Base-by-base conservation (phyloP, 306 rosid species). In the Quercus cerris region DNA sequence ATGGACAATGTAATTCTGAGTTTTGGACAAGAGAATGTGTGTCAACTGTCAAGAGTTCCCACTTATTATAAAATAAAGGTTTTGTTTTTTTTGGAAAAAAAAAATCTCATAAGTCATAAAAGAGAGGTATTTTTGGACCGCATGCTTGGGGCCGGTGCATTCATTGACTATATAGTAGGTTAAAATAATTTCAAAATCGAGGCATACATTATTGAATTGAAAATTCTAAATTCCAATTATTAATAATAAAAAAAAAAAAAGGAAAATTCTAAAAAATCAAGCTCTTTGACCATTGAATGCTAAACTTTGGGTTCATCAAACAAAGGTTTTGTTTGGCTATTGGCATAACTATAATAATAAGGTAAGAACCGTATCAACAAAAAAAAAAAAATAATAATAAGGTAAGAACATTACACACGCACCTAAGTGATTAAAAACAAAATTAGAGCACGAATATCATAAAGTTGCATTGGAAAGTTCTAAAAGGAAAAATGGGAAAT, bases 221-320 rank as follows among this genome's bases (percentile, higher is more conserved):
- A 84, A 68, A 41, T 70, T 88, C 80, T 84, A 41, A 75, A 70
- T 74, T 82, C 78, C 58, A 19, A 38, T 7, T 38, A 7, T 8
- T 7, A 7, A 38, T 38, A 38, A 38, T 38, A 38, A 38, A 2
- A 38, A 38, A 22, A 38, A 22, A 23, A 23, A 23, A 7, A 38
- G 11, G 91, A 88, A 84, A 72, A 41, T 70, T 88, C 78, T 84
- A 51, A 73, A 70, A 38, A 38, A 38, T 82, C 80, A 54, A 27
- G 79, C 84, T 66, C 84, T 71, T 87, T 87, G 87, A 87, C 94
- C 85, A 77, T 88, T 84, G 90, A 82, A 64, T 77, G 84, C 76
- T 77, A 83, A 64, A 15, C 58, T 63, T 63, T 77, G 87, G 55
- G 73, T 83, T 13, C 85, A 72, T 78, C 80, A 70, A 84, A 86